Percentiles rank a stretch among this genome's conserved stretches.
phyloP scores from a whole-genome alignment of 805 yeast species.

The Candida silvatica region DNA sequence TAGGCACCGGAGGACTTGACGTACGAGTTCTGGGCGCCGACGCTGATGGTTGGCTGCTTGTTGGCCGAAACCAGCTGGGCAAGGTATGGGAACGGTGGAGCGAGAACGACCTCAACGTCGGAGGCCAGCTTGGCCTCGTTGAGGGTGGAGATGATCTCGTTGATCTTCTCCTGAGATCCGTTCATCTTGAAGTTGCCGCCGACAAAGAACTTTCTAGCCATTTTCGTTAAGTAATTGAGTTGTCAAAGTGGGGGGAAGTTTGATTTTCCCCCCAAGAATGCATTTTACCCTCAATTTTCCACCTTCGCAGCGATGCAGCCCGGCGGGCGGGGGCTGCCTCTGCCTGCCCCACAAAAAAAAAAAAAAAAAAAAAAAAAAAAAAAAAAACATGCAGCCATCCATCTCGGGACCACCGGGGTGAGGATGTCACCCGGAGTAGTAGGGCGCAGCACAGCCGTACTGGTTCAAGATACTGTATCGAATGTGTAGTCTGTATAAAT shows the following conservation, averaged over 20 bases:
- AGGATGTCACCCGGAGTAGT: too few relatives aligned
- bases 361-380: neutral
- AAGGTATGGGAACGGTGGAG: conserved; percentile 94
- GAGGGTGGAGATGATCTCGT: conserved; percentile 73
- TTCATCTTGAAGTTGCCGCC: conserved; percentile 99
- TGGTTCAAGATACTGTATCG: too few relatives aligned
- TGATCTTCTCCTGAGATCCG: conserved; percentile 84
- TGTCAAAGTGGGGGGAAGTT: too few relatives aligned
- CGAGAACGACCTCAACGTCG: conserved; percentile 85
- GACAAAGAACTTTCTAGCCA: conserved; percentile 62
- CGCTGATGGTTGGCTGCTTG: conserved; percentile 63
- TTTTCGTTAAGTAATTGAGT: neutral
- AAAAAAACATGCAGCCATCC: neutral
- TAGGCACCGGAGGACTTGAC: conserved; percentile 88
- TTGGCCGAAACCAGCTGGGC: conserved; percentile 61
- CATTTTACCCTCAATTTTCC: too few relatives aligned
- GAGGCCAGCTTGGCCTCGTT: conserved; percentile 70
- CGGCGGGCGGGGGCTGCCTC: too few relatives aligned
- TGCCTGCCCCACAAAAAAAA: too few relatives aligned
- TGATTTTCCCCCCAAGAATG: too few relatives aligned
- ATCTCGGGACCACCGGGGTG: too few relatives aligned
- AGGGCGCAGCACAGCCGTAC: too few relatives aligned
- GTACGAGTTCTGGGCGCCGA: conserved; percentile 90
- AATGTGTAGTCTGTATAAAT: too few relatives aligned
- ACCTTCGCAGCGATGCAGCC: too few relatives aligned